Evolutionary conservation across 495 filamentous ascomycete genomes (phyloP), one percentile per base, ranked within the genome.

Genomic region (Penicillium tannophilum): DNA sequence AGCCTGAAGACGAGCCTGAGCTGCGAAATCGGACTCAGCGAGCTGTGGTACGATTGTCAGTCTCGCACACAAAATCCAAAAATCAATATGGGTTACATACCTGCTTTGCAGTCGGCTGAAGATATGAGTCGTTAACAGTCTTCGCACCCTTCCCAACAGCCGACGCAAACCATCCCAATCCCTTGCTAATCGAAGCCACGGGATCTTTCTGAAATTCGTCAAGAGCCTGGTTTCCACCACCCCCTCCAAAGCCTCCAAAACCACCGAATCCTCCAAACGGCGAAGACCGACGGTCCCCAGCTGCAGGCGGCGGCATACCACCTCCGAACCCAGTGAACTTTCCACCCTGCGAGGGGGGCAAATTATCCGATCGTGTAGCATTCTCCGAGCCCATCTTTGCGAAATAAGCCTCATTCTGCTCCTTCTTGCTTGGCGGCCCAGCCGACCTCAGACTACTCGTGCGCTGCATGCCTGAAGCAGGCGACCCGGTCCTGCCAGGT

Each of bases 121-220:
- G 88, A 76, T 88, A 97, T 28, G 86, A 82, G 61, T 96, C 87
- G 70, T 97, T 93, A 30, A 96, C 84, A 1, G 83, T 90, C 80
- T 96, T 94, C 14, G 92, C 94, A 56, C 87, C 85, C 79, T 92
- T 93, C 16, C 86, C 88, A 14, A 97, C 92, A 33, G 90, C 88
- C 12, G 82, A 86, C 17, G 90, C 83, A 63, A 98, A 93, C 90
- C 95, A 97, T 2, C 95, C 93, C 64, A 97, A 93, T 6, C 94
- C 89, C 75, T 96, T 97, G 26, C 84, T 91, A 64, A 98, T 69
- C 47, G 93, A 91, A 0, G 84, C 92, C 56, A 98, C 81, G 2
- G 95, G 92, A 72, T 98, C 94, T 62, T 88, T 89, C 73, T 93
- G 90, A 62, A 97, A 85, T 36, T 97, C 92, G 54, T 95, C 88